These are phyloP conservation scores for Mychonastes homosphaera DNA, from an alignment of 139 green algal species.

Conservation along the genomic window DNA sequence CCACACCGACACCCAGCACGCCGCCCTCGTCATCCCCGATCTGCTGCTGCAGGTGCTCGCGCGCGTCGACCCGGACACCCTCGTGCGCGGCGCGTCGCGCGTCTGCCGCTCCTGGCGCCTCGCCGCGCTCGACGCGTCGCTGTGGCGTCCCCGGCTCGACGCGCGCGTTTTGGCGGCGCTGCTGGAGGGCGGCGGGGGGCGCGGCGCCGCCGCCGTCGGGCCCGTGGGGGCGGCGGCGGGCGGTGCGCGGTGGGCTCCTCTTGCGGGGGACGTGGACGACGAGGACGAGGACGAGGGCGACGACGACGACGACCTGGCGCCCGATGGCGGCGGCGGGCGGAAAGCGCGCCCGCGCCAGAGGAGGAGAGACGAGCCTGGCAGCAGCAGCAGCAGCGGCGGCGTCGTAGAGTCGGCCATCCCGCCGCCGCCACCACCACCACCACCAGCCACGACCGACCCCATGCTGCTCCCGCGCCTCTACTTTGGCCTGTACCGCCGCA, in stretches of 20 bases:
- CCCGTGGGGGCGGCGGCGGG: neutral
- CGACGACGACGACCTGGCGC: too few species aligned
- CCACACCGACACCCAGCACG: too few species aligned
- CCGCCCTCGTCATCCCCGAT: slow-evolving; percentile 1
- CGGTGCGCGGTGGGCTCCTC: neutral
- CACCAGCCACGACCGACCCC: neutral
- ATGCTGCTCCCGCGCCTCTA: slow-evolving; percentile 4
- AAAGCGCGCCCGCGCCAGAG: neutral
- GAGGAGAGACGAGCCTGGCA: too few species aligned
- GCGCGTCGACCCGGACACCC: slow-evolving; percentile 7
- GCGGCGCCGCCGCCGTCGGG: neutral
- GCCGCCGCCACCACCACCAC: neutral
- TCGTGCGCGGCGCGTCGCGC: neutral
- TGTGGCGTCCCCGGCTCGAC: slow-evolving; percentile 12
- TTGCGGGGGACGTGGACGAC: too few species aligned
- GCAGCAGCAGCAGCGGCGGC: too few species aligned
- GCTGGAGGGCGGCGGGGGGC: neutral
- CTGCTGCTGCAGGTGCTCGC: slow-evolving; percentile 10
- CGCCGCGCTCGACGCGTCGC: neutral
- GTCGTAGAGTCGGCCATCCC: too few species aligned
- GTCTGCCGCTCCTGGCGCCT: slow-evolving; percentile 16
- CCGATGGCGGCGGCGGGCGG: too few species aligned
- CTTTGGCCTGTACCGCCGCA: slow-evolving; percentile 10
- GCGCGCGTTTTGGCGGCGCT: neutral
- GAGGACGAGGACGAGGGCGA: too few species aligned